Conservation (phyloP, 306 rosid species). For the Ormosia emarginata region DNA sequence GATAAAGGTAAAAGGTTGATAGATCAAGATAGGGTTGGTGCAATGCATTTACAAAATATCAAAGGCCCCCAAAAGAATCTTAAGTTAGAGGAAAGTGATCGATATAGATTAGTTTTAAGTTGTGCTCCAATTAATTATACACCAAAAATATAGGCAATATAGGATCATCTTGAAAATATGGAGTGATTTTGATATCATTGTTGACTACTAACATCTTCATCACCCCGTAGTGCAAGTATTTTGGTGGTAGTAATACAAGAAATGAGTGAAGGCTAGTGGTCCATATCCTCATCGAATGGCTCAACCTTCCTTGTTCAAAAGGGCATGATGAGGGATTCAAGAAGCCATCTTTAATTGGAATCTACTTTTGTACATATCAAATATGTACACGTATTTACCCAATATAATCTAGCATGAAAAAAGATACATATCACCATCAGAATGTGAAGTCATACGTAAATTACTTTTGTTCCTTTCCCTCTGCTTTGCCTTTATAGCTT, state of each 20-base stretch:
- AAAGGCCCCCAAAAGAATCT: background rate
- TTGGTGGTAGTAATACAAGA: slow-evolving; percentile 47
- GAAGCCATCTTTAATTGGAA: background rate
- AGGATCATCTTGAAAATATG: slow-evolving; percentile 34
- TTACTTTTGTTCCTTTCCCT: background rate
- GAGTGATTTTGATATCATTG: slow-evolving; percentile 45
- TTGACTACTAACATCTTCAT: slow-evolving; percentile 52
- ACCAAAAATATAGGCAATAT: slow-evolving; percentile 22
- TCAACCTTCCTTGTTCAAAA: slow-evolving; percentile 35
- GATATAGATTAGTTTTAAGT: background rate
- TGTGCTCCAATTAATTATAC: background rate
- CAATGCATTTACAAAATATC: background rate
- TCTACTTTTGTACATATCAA: background rate
- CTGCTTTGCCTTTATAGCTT: background rate
- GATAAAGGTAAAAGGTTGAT: background rate
- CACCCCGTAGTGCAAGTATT: slow-evolving; percentile 30
- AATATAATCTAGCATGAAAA: background rate
- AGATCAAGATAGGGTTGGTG: background rate
- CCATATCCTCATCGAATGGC: slow-evolving; percentile 41
- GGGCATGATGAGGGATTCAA: slow-evolving; percentile 33
- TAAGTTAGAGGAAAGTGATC: background rate
- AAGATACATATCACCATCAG: background rate
- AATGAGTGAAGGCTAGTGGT: slow-evolving; percentile 59
- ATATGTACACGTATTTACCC: background rate
- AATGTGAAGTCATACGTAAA: background rate